Evolutionary conservation across 441 rosid genomes (phyloP), one percentile per base, ranked within the genome.

Genomic region (Pelargonium cotyledonis): DNA sequence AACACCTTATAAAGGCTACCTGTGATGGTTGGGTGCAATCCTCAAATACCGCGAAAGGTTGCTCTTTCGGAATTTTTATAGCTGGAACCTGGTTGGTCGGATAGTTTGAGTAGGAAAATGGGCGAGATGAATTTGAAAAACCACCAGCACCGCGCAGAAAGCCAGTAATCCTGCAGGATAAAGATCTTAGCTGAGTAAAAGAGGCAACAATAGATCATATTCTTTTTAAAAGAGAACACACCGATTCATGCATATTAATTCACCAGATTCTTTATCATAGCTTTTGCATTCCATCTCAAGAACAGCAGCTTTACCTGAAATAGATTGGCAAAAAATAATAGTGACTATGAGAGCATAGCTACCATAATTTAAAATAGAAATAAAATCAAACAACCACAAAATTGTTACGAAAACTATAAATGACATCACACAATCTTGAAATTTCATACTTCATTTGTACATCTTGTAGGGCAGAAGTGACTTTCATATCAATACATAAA

Each of bases 101-200:
- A 82, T 92, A 88, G 62, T 72, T 89, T 65, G 88, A 74, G 85
- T 89, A 92, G 19, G 95, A 85, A 83, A 73, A 91, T 1, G 94
- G 96, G 4, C 68, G 68, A 72, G 88, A 75, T 65, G 96, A 79
- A 62, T 83, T 81, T 68, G 99, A 94, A 82, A 89, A 94, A 78
- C 99, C 96, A 63, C 97, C 94, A 62, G 96, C 97, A 67, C 97
- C 97, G 11, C 94, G 83, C 63, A 88, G 80, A 76, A 63, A 89
- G 4, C 15, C 73, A 72, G 89, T 92, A 65, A 76, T 12, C 77
- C 98, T 95, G 84, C 70, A 68, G 86, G 61, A 82, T 47, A 8
- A 71, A 67, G 68, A 70, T 74, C 19, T 65, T 68, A 65, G 63
- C 29, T 63, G 6, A 77, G 73, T 35, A 60, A 49, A 29, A 66